Conservation (phyloP, 1,139 yeast genomes). For the Kodamaea suecica region DNA sequence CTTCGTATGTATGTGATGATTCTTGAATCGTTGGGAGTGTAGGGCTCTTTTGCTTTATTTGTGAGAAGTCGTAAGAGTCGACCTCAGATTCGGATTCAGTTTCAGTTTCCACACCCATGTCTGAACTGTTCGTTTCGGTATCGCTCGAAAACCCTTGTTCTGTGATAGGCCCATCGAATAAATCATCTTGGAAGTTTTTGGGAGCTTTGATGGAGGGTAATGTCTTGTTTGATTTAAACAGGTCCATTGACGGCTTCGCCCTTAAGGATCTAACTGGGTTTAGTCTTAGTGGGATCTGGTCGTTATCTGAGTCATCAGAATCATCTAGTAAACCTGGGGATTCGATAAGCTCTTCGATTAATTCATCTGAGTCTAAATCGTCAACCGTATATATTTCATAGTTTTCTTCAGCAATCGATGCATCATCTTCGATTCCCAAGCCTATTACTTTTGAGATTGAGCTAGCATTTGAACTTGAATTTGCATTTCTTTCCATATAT, state of each 20-base stretch:
- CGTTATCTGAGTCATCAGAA: not conserved
- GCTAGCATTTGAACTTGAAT: too few relatives aligned
- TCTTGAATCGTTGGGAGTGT: too few relatives aligned
- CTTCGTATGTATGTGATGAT: too few relatives aligned
- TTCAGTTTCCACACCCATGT: too few relatives aligned
- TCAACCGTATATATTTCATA: slow-evolving; percentile 7
- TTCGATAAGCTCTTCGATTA: slow-evolving; percentile 9
- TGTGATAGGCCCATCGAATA: slow-evolving; percentile 4
- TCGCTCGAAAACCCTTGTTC: slow-evolving; percentile 8
- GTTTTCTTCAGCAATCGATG: slow-evolving; percentile 3
- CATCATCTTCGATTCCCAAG: slow-evolving; percentile 4
- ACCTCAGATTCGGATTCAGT: too few relatives aligned
- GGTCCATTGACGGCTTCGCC: not conserved
- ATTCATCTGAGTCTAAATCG: slow-evolving; percentile 9
- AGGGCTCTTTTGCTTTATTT: not conserved
- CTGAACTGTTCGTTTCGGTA: not conserved
- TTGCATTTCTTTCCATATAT: too few relatives aligned
- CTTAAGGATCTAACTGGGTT: not conserved
- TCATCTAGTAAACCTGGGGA: slow-evolving; percentile 7
- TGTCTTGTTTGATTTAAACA: too few relatives aligned
- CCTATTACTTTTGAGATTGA: too few relatives aligned
- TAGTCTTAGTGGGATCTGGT: not conserved
- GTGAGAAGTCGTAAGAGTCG: not conserved
- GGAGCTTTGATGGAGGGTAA: slow-evolving; percentile 1
- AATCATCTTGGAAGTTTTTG: slow-evolving; percentile 2